Evolutionary conservation across 805 yeast genomes (phyloP), one percentile per base, ranked within the genome.

Genomic region (Metschnikowia peoriensis): DNA sequence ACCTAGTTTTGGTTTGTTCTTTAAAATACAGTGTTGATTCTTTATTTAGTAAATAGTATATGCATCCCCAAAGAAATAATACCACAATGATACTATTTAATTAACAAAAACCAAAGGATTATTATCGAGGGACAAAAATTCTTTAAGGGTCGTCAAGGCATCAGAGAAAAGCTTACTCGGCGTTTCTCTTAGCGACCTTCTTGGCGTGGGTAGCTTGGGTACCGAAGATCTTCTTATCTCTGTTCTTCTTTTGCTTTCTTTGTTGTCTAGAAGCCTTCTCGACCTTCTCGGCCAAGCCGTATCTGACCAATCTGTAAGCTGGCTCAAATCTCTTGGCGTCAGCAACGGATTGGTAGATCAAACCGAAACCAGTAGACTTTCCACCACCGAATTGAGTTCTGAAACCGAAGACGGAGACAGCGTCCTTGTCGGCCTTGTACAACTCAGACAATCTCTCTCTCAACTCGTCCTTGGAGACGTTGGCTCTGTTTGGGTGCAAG

Each of bases 321-420:
- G 99, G 99, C 85, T 94, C 99, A 79, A 94, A 93, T 80, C 86
- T 92, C 88, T 92, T 89, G 75, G 97, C 93, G 76, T 92, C 97
- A 70, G 96, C 97, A 72, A 84, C 89, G 69, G 96, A 89, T 88
- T 90, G 93, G 93, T 94, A 94, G 73, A 94, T 89, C 76, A 94
- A 85, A 81, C 98, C 99, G 82, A 94, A 94, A 77, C 99, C 99
- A 65, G 97, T 87, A 65, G 99, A 89, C 82, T 89, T 93, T 75
- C 97, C 97, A 81, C 99, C 99, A 89, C 99, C 99, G 80, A 83
- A 94, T 81, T 90, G 96, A 71, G 98, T 94, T 86, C 96, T 89
- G 96, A 94, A 89, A 78, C 98, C 98, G 75, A 94, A 94, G 68
- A 93, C 99, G 64, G 98, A 92, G 63, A 89, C 92, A 71, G 93